Base-by-base conservation (phyloP, 305 asterid genomes). In the Lippia alba region DNA sequence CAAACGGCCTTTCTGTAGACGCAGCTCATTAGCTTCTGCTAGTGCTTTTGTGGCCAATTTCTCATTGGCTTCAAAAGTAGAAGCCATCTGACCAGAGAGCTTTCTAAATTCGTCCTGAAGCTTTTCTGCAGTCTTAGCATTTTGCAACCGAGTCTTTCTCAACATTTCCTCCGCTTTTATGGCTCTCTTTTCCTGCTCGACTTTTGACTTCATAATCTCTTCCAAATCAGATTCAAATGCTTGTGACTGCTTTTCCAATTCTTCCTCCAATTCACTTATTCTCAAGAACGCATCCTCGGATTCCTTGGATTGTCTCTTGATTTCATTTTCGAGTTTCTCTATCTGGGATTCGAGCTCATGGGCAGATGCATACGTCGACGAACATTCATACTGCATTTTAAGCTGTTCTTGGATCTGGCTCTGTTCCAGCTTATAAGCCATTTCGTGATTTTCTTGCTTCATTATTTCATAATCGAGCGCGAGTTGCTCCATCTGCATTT, bases 401-500 rank as follows among this genome's bases (percentile, higher is more conserved):
- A 95, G 86, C 67, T 91, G 96, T 64, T 95, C 99, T 67, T 90
- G 96, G 60, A 92, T 69, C 74, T 90, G 87, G 78, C 91, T 87
- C 75, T 92, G 99, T 84, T 95, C 93, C 55, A 95, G 69, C 84
- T 79, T 89, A 82, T 85, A 80, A 0, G 90, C 80, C 83, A 92
- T 80, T 54, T 91, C 93, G 44, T 92, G 97, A 61, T 89, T 91
- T 79, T 95, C 98, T 80, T 95, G 99, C 85, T 90, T 92, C 87
- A 86, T 75, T 70, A 95, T 92, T 84, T 95, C 98, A 5, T 95
- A 92, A 68, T 95, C 98, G 19, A 95, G 96, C 11, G 99, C 98
- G 39, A 95, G 90, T 83, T 95, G 98, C 83, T 95, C 99, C 95
- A 89, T 87, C 74, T 92, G 99, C 88, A 84, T 88, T 82, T 95